Evolutionary conservation across 2,329 filamentous ascomycete genomes (phyloP), one percentile per base, ranked within the genome.

Genomic region (Zasmidium angulare): DNA sequence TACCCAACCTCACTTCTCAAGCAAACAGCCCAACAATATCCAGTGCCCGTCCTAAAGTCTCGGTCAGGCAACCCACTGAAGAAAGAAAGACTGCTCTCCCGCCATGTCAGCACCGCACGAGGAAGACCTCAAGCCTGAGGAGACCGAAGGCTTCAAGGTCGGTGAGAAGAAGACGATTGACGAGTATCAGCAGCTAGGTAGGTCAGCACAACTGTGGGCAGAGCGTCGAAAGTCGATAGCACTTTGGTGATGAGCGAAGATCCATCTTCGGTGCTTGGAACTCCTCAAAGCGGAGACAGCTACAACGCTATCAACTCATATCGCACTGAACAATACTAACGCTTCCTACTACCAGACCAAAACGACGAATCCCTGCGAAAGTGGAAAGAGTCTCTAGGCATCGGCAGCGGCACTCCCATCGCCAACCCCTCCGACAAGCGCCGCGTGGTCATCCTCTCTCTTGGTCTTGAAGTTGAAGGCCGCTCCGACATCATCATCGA

Each of bases 111-210:
- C 75, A 48, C 63, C 69, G 23, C 71, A 79, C 66, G 84, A 90
- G 12, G 91, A 96, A 63, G 93, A 98, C 72, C 86, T 93, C 68
- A 82, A 89, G 77, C 89, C 91, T 65, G 90, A 95, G 81, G 85
- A 89, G 80, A 97, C 93, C 67, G 88, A 93, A 80, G 93, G 93
- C 75, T 98, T 97, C 88, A 97, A 96, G 86, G 89, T 97, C 74
- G 93, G 91, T 68, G 91, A 97, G 86, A 97, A 97, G 88, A 96
- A 98, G 86, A 96, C 91, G 70, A 84, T 99, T 73, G 90, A 93
- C 66, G 90, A 97, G 78, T 97, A 97, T 80, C 85, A 93, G 74
- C 84, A 96, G 77, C 89, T 99, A 79, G 95, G 73, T 75, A 61
- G 59, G 67, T 68, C 40, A 22, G 40, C 40, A 22, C n/a, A 55